Evolutionary conservation across 768 basidiomycete species (phyloP).

Genomic region (Cubamyces lactineus): DNA sequence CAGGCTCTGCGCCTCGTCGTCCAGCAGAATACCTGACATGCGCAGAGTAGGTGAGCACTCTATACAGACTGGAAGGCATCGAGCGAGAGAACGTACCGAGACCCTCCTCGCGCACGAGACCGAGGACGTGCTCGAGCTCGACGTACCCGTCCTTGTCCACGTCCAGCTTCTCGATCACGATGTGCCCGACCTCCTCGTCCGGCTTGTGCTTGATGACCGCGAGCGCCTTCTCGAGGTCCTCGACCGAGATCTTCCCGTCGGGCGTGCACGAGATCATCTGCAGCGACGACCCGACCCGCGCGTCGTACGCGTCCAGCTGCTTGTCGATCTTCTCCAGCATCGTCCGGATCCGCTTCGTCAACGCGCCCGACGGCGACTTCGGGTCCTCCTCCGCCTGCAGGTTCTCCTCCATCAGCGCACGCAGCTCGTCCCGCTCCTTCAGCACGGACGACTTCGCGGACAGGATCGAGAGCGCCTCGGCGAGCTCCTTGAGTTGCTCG

Average conservation of each 20-base stretch:
- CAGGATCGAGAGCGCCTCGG: slow-evolving; percentile 86
- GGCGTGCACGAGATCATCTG: slow-evolving; percentile 86
- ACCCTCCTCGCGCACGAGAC: slow-evolving; percentile 85
- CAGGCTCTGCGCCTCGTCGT: slow-evolving; percentile 81
- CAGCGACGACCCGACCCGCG: slow-evolving; percentile 79
- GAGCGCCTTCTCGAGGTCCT: slow-evolving; percentile 88
- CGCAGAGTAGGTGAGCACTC: not conserved
- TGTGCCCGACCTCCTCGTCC: slow-evolving; percentile 84
- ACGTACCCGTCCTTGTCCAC: slow-evolving; percentile 96
- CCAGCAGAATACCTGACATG: slow-evolving; percentile 73
- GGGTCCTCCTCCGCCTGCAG: slow-evolving; percentile 87
- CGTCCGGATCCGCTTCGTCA: slow-evolving; percentile 92
- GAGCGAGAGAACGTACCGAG: slow-evolving; percentile 53
- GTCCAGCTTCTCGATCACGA: slow-evolving; percentile 91
- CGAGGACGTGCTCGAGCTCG: slow-evolving; percentile 92
- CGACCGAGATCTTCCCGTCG: slow-evolving; percentile 86
- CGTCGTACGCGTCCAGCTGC: slow-evolving; percentile 91
- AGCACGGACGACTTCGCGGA: slow-evolving; percentile 94
- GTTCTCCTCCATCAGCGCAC: slow-evolving; percentile 92
- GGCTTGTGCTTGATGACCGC: slow-evolving; percentile 93
- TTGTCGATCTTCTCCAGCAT: slow-evolving; percentile 96
- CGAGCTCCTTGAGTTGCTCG: slow-evolving; percentile 93
- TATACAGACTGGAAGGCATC: not conserved
- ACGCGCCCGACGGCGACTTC: slow-evolving; percentile 78
- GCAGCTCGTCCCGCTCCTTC: slow-evolving; percentile 93